A percentile compares a stretch with the other conserved stretches of the same genome.
phyloP scores from a whole-genome alignment of 2,329 filamentous ascomycete species.

The Colletotrichum brevisporum region DNA sequence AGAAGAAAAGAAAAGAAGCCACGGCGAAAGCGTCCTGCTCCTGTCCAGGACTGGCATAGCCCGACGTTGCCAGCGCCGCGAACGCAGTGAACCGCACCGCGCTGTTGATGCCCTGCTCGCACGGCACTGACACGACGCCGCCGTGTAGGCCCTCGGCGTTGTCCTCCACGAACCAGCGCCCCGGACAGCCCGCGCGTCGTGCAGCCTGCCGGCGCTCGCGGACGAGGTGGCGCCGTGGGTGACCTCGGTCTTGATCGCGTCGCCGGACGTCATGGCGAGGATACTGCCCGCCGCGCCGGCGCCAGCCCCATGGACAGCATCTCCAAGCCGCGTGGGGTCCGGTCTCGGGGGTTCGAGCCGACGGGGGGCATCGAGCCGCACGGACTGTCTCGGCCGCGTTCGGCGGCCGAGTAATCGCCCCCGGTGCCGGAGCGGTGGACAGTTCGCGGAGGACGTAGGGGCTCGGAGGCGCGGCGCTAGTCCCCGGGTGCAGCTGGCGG shows the following conservation, averaged over 20 bases:
- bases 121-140: conserved; percentile 17
- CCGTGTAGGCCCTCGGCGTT: conserved; percentile 20
- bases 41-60: conserved; percentile 21
- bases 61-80: conserved; percentile 22
- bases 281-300: conserved; percentile 23
- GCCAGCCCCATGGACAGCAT: no score
- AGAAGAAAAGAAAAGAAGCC: no score
- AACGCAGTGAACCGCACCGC: conserved; percentile 33
- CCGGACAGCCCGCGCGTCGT: neutral
- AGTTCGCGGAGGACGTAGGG: conserved; percentile 18
- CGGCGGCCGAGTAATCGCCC: conserved; percentile 17
- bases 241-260: conserved; percentile 28
- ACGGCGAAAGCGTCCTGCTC: conserved; percentile 30
- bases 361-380: neutral
- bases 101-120: conserved; percentile 26
- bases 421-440: conserved; percentile 6
- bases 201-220: conserved; percentile 8
- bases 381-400: conserved; percentile 24
- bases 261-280: conserved; percentile 17
- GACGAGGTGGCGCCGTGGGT: conserved; percentile 20
- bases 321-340: conserved; percentile 14
- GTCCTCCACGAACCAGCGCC: conserved; percentile 13
- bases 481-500: conserved; percentile 14
- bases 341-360: neutral
- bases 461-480: conserved; percentile 4